Conservation (phyloP, 2,329 filamentous ascomycete species). For the Colletotrichum sublineola region DNA sequence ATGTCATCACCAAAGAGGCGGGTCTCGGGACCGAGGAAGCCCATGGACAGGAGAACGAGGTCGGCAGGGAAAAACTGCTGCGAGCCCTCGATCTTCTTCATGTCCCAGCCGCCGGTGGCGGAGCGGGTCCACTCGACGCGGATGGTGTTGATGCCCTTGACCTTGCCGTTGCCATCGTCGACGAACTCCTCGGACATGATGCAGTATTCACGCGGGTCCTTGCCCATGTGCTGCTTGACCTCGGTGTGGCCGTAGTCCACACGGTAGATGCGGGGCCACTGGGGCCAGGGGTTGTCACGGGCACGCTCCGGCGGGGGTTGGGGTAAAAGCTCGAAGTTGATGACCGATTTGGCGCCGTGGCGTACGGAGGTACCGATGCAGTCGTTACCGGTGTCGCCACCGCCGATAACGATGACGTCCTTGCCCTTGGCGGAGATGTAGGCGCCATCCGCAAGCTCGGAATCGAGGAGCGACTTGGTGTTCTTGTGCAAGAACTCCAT, state of each 20-base stretch:
- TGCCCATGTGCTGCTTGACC: constrained; percentile 95
- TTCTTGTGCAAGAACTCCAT: constrained; percentile 99
- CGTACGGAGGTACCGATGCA: constrained; percentile 97
- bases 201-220: constrained; percentile 96
- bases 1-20: constrained; percentile 88
- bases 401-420: constrained; percentile 95
- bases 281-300: constrained; percentile 96
- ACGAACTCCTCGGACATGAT: constrained; percentile 99
- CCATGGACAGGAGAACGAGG: constrained; percentile 94
- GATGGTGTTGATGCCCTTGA: constrained; percentile 96
- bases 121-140: constrained; percentile 97
- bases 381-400: constrained; percentile 97
- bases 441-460: constrained; percentile 82
- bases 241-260: constrained; percentile 98
- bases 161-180: constrained; percentile 85
- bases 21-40: constrained; percentile 94
- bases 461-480: constrained; percentile 97
- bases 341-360: constrained; percentile 94
- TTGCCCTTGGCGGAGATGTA: constrained; percentile 98
- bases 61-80: constrained; percentile 98
- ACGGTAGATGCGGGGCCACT: constrained; percentile 97
- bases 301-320: constrained; percentile 93
- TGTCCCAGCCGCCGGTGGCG: constrained; percentile 92
- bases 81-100: constrained; percentile 95
- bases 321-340: constrained; percentile 95